These are phyloP conservation scores for Mucor piriformis DNA, from an alignment of 371 early-diverging fungal genomes.

Conservation along the genomic window DNA sequence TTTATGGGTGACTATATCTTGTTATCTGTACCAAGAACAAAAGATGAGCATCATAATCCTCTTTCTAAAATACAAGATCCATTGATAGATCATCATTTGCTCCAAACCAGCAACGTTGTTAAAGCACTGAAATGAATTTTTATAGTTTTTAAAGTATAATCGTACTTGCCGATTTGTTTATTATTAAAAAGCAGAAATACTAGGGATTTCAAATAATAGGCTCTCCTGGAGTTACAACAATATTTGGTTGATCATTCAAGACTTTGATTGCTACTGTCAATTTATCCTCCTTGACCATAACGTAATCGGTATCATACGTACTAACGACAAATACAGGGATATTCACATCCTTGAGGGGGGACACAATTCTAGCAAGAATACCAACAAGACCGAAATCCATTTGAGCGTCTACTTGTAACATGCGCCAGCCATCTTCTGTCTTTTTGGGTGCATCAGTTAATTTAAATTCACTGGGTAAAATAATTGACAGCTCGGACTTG, in stretches of 20 bases:
- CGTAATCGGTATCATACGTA: constrained; percentile 82
- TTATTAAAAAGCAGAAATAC: too few species aligned
- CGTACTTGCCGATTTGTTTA: too few species aligned
- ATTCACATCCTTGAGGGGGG: constrained; percentile 56
- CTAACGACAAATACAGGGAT: constrained; percentile 76
- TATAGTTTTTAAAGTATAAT: too few species aligned
- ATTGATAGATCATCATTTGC: too few species aligned
- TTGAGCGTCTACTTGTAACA: constrained; percentile 67
- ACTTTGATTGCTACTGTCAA: constrained; percentile 16
- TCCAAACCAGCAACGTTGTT: too few species aligned
- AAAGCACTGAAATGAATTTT: too few species aligned
- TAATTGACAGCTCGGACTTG: constrained; percentile 56
- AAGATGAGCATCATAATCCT: too few species aligned
- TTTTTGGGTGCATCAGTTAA: constrained; percentile 38
- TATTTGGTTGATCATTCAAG: constrained; percentile 7
- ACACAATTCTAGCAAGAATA: constrained; percentile 64
- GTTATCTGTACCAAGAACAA: too few species aligned
- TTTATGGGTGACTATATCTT: too few species aligned
- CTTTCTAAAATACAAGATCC: too few species aligned
- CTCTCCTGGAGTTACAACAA: constrained; percentile 20
- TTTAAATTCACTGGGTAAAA: constrained; percentile 44
- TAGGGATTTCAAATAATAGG: constrained; percentile 6
- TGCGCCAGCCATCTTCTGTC: constrained; percentile 59
- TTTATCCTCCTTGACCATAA: constrained; percentile 69
- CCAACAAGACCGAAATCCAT: constrained; percentile 81